Conservation (phyloP, 345 rosid species). For the Psidium guajava region DNA sequence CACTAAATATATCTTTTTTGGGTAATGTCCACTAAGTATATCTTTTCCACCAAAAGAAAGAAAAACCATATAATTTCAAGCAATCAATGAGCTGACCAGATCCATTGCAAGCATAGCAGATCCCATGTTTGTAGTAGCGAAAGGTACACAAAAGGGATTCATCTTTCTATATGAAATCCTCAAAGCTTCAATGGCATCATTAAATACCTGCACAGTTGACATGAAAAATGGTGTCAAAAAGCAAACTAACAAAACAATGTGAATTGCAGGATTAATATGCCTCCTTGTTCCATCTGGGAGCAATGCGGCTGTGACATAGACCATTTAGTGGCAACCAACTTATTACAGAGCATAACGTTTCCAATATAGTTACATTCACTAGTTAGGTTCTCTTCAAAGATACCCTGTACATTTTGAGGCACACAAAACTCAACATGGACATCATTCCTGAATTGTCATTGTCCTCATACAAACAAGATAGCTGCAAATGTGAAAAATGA, state of each 20-base stretch:
- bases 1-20: not conserved
- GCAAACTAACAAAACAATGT: not conserved
- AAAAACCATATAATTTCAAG: not conserved
- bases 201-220: constrained; percentile 49
- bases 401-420: not conserved
- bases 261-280: not conserved
- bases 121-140: constrained; percentile 98
- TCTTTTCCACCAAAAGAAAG: not conserved
- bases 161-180: constrained; percentile 80
- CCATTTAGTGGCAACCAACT: not conserved
- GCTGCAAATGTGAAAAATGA: not conserved
- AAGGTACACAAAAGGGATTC: constrained; percentile 96
- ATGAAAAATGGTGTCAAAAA: not conserved
- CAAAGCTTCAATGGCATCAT: constrained; percentile 86
- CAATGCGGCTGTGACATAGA: not conserved
- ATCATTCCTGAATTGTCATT: not conserved
- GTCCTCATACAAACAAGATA: not conserved
- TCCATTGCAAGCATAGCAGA: constrained; percentile 99
- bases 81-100: constrained; percentile 44
- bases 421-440: not conserved
- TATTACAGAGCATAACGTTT: not conserved
- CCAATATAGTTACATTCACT: not conserved
- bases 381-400: not conserved
- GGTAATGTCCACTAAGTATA: not conserved
- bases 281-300: not conserved